Percentiles rank a stretch among this genome's conserved stretches.
Evolutionary conservation across 495 filamentous ascomycete species (phyloP).

Genomic region (Aspergillus sparsus): DNA sequence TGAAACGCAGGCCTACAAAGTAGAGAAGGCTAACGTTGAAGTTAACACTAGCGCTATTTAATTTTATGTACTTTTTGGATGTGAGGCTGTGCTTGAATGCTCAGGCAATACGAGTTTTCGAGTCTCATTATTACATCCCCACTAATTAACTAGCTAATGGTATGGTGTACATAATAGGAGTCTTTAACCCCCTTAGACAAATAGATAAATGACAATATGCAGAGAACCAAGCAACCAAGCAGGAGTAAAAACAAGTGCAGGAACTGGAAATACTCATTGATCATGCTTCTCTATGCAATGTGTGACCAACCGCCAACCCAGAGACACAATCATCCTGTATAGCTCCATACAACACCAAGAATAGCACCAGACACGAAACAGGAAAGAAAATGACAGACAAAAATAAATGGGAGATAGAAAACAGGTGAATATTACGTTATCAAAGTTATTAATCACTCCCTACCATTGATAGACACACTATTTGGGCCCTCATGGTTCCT

Average conservation of each 20-base stretch:
- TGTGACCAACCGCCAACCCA: conserved; percentile 26
- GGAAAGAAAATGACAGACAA: conserved; percentile 21
- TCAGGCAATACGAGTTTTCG: conserved; percentile 12
- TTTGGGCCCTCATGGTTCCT: conserved; percentile 24
- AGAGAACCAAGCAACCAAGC: conserved; percentile 25
- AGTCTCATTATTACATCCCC: conserved; percentile 9
- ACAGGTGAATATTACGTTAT: neutral
- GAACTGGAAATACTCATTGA: conserved; percentile 26
- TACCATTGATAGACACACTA: conserved; percentile 31
- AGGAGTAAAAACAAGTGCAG: conserved; percentile 23
- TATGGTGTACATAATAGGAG: conserved; percentile 13
- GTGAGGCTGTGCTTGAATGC: no score
- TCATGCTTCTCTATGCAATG: conserved; percentile 36
- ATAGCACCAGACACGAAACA: conserved; percentile 25
- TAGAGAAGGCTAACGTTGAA: no score
- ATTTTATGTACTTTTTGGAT: no score
- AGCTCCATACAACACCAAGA: conserved; percentile 33
- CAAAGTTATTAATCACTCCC: conserved; percentile 20
- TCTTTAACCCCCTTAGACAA: neutral
- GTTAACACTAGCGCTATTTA: no score
- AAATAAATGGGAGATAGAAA: conserved; percentile 26
- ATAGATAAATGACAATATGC: conserved; percentile 9
- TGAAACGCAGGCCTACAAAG: no score
- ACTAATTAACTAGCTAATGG: conserved; percentile 3
- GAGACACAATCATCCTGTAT: conserved; percentile 24